These are phyloP conservation scores for Otatea glauca DNA, from an alignment of 176 grass and related monocot genomes.

Conservation along the genomic window DNA sequence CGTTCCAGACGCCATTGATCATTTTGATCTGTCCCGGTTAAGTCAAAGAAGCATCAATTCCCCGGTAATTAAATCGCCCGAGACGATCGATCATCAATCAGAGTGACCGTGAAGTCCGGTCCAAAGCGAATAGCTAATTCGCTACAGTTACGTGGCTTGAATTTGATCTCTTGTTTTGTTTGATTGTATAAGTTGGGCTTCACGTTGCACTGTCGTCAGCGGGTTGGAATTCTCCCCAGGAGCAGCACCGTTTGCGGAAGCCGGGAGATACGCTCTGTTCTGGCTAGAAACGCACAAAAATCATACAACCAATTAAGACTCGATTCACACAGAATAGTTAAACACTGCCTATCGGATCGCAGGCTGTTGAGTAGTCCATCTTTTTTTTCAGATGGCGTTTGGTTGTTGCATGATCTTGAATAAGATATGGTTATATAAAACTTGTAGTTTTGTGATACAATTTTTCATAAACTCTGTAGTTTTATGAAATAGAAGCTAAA, in stretches of 20 bases:
- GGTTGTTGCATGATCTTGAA: too few relatives aligned
- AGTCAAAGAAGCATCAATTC: conserved; percentile 11
- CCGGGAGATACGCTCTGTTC: background rate
- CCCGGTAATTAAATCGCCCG: background rate
- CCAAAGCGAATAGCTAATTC: background rate
- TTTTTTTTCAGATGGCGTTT: too few relatives aligned
- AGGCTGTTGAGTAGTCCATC: too few relatives aligned
- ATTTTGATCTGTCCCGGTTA: background rate
- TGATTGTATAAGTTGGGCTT: background rate
- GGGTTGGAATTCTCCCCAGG: background rate
- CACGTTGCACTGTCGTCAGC: background rate
- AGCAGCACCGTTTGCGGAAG: background rate
- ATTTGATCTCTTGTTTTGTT: background rate
- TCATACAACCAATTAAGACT: background rate
- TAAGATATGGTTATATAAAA: too few relatives aligned
- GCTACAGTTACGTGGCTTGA: background rate
- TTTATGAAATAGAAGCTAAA: too few relatives aligned
- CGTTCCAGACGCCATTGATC: conserved; percentile 5
- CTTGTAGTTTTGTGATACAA: too few relatives aligned
- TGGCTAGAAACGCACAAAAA: background rate
- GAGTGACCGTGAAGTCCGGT: background rate
- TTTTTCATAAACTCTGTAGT: too few relatives aligned
- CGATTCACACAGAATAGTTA: too few relatives aligned
- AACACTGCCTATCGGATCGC: too few relatives aligned
- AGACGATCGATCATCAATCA: background rate